Evolutionary conservation across 495 filamentous ascomycete species (phyloP), one percentile per base, ranked within the genome.

Genomic region (Lepraria neglecta): DNA sequence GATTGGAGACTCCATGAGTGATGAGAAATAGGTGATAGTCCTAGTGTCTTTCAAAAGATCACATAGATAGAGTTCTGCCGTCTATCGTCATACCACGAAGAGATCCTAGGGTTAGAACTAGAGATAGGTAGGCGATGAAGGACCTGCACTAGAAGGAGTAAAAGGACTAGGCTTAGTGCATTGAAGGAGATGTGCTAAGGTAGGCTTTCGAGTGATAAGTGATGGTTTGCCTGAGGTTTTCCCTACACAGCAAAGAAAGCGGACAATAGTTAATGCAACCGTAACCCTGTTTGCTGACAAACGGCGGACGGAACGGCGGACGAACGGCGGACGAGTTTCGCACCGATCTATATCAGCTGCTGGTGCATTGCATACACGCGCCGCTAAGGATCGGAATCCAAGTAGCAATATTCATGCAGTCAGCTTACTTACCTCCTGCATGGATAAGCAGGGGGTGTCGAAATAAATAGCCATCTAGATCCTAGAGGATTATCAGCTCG

Each of bases 1-100:
- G 47, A 51, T 12, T 51, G 47, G 27, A 24, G 47, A 51, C n/a
- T 51, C 47, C 47, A 51, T 51, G 47, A 51, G 27, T 51, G 47
- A 12, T 51, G 27, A 51, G 47, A 51, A 51, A 21, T 51, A 24
- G 47, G 47, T 51, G n/a, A 51, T 51, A 30, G 47, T 51, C 19
- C 47, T 51, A 30, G 42, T 44, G 42, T 44, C 42, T 44, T 44
- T 51, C n/a, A 30, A 51, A 51, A 21, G 24, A 51, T 51, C 19
- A 30, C 47, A 51, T 24, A 44, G 4, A 44, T 44, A 44, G 42
- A 44, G 42, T 44, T 44, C 42, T 44, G 42, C 42, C 47, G 47
- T 51, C 47, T 21, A 51, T 51, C 19, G 27, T 24, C 27, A 51
- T 24, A 30, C 11, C 19, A 51, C 47, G 42, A 44, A 44, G 42